phyloP scores from a whole-genome alignment of 2,329 filamentous ascomycete species.

The Botrytis elliptica region DNA sequence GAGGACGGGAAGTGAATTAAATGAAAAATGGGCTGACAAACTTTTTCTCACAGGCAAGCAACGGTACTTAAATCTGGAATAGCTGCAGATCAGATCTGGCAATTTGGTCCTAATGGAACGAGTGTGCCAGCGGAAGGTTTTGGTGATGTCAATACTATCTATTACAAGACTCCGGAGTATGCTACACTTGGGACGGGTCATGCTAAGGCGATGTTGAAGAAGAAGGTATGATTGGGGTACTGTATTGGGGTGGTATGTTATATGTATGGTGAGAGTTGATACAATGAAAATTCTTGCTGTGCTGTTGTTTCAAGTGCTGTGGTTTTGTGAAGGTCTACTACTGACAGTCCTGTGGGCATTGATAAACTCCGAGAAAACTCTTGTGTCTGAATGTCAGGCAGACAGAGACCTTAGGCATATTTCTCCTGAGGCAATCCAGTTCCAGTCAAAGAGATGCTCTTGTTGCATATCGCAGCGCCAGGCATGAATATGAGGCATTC shows the following conservation, averaged over 20 bases:
- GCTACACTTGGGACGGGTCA: conserved; percentile 28
- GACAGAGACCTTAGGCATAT: background rate
- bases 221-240: conserved; percentile 23
- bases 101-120: conserved; percentile 31
- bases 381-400: background rate
- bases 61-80: conserved; percentile 30
- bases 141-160: conserved; percentile 34
- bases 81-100: conserved; percentile 35
- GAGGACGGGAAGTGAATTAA: no score
- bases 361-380: background rate
- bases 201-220: conserved; percentile 30
- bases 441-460: conserved; percentile 1
- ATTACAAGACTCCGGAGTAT: conserved; percentile 31
- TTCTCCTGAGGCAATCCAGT: background rate
- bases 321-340: background rate
- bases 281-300: background rate
- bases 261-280: background rate
- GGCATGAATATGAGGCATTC: conserved; percentile 12
- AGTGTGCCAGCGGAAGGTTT: conserved; percentile 24
- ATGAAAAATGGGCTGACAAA: background rate
- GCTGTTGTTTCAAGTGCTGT: background rate
- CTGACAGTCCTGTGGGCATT: background rate
- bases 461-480: conserved; percentile 4
- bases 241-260: background rate
- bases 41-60: conserved; percentile 25